These are phyloP conservation scores for Moricandia moricandioides DNA, from an alignment of 345 rosid genomes.

Conservation along the genomic window DNA sequence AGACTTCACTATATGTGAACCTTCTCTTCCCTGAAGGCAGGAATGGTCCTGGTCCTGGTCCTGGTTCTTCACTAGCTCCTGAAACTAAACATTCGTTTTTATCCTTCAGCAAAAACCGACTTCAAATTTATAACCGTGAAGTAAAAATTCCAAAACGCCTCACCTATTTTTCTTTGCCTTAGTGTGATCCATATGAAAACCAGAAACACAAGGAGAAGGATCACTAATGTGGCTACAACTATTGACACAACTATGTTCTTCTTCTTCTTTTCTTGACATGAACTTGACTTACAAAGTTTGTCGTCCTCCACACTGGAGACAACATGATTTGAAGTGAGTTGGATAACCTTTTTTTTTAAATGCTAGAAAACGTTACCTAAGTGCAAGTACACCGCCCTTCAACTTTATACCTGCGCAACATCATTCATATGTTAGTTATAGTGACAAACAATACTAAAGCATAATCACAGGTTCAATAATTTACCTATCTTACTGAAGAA, in stretches of 20 bases:
- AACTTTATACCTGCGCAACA: slow-evolving; percentile 26
- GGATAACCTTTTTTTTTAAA: background rate
- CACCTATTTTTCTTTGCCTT: slow-evolving; percentile 42
- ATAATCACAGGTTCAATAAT: background rate
- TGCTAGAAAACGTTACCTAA: slow-evolving; percentile 40
- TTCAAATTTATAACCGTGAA: background rate
- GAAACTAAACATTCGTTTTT: slow-evolving; percentile 14
- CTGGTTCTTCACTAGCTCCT: slow-evolving; percentile 33
- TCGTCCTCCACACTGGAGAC: slow-evolving; percentile 41
- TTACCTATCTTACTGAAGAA: slow-evolving; percentile 59
- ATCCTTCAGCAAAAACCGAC: background rate
- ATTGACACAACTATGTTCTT: slow-evolving; percentile 34
- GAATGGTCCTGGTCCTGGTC: slow-evolving; percentile 36
- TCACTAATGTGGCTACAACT: slow-evolving; percentile 20
- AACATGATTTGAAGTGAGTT: background rate
- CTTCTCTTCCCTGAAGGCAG: slow-evolving; percentile 33
- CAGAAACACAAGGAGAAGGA: slow-evolving; percentile 32
- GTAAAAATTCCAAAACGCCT: background rate
- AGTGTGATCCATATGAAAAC: slow-evolving; percentile 28
- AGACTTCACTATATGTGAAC: slow-evolving; percentile 41
- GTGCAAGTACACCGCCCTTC: slow-evolving; percentile 30
- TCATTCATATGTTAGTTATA: background rate
- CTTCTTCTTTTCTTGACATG: slow-evolving; percentile 43
- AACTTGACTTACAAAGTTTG: slow-evolving; percentile 37
- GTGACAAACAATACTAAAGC: too few species aligned